Percentiles rank a stretch among this genome's conserved stretches.
phyloP scores from a whole-genome alignment of 2,329 filamentous ascomycete species.

The Knoxdaviesia proteae region DNA sequence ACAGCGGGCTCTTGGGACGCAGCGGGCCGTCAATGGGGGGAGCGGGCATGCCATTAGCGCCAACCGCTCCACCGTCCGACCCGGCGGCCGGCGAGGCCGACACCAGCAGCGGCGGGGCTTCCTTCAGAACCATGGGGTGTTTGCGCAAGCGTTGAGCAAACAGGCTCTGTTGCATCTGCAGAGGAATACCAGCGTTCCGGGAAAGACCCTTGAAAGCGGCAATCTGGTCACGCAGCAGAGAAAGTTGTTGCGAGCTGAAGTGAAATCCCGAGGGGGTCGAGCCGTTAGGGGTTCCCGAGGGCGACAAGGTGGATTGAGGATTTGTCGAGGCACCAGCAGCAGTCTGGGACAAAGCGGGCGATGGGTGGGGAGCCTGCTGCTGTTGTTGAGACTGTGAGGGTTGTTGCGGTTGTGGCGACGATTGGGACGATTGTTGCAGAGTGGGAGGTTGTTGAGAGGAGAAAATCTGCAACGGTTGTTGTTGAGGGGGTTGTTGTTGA shows the following conservation, averaged over 20 bases:
- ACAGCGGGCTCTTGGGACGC: conserved; percentile 26
- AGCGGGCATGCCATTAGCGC: conserved; percentile 5
- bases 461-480: conserved; percentile 7
- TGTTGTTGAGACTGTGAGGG: conserved; percentile 7
- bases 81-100: conserved; percentile 11
- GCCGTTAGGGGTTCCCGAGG: conserved; percentile 8
- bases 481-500: conserved; percentile 7
- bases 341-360: conserved; percentile 6
- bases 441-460: too few species aligned
- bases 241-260: conserved; percentile 62
- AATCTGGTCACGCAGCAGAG: conserved; percentile 66
- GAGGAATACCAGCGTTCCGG: conserved; percentile 67
- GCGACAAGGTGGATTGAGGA: conserved; percentile 1
- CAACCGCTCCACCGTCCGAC: conserved; percentile 2
- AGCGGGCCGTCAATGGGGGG: conserved; percentile 14
- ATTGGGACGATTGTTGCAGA: too few species aligned
- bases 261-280: conserved; percentile 21
- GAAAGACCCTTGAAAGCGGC: conserved; percentile 76
- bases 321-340: not conserved
- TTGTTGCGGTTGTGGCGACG: conserved; percentile 2
- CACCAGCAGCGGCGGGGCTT: conserved; percentile 23
- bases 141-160: conserved; percentile 52
- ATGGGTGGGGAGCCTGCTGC: conserved; percentile 6
- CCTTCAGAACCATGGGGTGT: conserved; percentile 23
- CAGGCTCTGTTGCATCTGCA: conserved; percentile 60